Base-by-base conservation (phyloP, 352 stramenopile species). In the Pythium scleroteichum region DNA sequence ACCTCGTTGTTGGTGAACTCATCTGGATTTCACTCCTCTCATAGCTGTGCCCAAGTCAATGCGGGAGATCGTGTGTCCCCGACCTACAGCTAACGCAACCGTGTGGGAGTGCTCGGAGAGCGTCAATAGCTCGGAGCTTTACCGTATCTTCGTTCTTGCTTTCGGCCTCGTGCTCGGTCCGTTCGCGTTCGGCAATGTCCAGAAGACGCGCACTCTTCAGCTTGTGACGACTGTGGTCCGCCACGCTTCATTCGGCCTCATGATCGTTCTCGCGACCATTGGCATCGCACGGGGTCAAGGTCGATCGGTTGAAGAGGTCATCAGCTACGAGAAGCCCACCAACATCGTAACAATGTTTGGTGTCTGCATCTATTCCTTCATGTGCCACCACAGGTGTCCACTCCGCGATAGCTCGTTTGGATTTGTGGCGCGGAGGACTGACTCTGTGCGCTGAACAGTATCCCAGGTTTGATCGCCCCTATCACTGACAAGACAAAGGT, bases 341-440 rank as follows among this genome's bases (percentile, higher is more conserved):
- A 89, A 87, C 48, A 74, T 95, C 52, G 70, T 82, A 35, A 91
- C 79, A 12, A 91, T 95, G 66, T 95, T 94, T 59, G 86, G 86
- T 33, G 83, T 93, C 19, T 93, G 81, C 68, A 95, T 95, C 58
- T 95, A 95, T 64, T 94, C 86, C 32, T 95, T 95, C 78, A 95
- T 95, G 86, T 95, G 86, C 63, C 86, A 95, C 59, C 86, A 95
- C 76, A 94, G 84, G 84, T 93, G 67, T 22, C 10, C 7, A 5
- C 4, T 22, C 20, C 6, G 23, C 13, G 26, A 16, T 4, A 8
- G 49, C 20, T 35, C 6, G n/a, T n/a, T n/a, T 54, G 23, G 29
- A 4, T 3, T 3, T 59, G 20, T 5, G 16, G 17, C 42, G 23
- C 9, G 7, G 13, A 38, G 27, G 22, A 17, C n/a, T 17, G 44